Base-by-base conservation (phyloP, 1,139 yeast genomes). In the Zygosaccharomyces sapae region DNA sequence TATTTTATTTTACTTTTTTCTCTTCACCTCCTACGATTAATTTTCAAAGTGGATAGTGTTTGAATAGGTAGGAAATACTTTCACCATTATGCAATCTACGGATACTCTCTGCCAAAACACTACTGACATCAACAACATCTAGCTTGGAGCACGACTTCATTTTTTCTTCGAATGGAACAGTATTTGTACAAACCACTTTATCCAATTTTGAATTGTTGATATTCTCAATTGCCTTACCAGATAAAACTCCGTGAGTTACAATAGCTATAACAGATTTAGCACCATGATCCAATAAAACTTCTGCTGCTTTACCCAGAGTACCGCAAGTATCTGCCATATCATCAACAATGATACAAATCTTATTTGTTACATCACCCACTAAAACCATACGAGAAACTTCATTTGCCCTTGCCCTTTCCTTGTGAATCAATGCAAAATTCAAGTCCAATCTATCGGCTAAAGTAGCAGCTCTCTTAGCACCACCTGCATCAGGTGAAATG, bases 261-360 rank as follows among this genome's bases (percentile, higher is more conserved):
- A 92, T 86, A 38, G 97, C 97, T 61, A 92, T 84, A 38, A 92
- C 97, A 51, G 83, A 75, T 58, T 79, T 73, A 16, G 97, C 97
- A 20, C 82, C 83, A 62, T 89, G 85, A 41, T 81, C 86, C 53
- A 90, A 69, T 51, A 92, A 73, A 4, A 92, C 83, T 58, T 90
- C 96, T 20, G 97, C 96, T 36, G 98, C 97, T 71, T 90, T 92
- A 53, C 90, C 94, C 57, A 92, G 74, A 3, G 98, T 92, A 50
- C 97, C 97, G 71, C 97, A 92, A 19, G 98, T 92, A 66, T 92
- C 98, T 42, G 97, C 98, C 95, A 92, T 90, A 66, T 92, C 98
- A 70, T 92, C 98, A 38, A 92, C 95, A 56, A 92, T 80, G 49
- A 92, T 76, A 70, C 97, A 90, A 44, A 86, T 80, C 70, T 89